Base-by-base conservation (phyloP, 345 rosid genomes). In the Erucastrum elatum region DNA sequence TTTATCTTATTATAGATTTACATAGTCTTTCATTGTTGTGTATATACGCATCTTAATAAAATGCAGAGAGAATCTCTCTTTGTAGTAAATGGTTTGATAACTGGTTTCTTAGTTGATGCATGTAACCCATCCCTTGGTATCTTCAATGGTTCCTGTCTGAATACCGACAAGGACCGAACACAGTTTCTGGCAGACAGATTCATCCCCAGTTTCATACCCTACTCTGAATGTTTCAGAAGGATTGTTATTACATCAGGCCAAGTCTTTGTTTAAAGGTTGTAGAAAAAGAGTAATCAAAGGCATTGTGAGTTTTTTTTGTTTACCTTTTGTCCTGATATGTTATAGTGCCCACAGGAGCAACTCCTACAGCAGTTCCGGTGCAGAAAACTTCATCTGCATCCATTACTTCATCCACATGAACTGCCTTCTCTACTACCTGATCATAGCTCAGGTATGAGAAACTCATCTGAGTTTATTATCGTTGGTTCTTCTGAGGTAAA, bases 111-210 rank as follows among this genome's bases (percentile, higher is more conserved):
- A 84, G 30, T 80, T 35, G 29, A 93, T 77, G 84, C 84, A 79
- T 16, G 84, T 44, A 30, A 79, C 82, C 98, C 98, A 94, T 49
- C 94, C 92, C 51, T 88, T 87, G 41, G 80, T 87, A 58, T 94
- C 98, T 74, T 88, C 90, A n/a, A 85, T 71, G 3, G 60, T 26
- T 34, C 98, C 98, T 34, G 77, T 88, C 75, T 90, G 92, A 13
- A 94, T 86, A 34, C 92, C 92, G 5, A 87, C 91, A 8, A 94
- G 94, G 62, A 77, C 83, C 0, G 87, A 71, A 71, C 86, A 84
- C 60, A 94, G 72, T 81, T 90, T 83, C 81, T 75, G 55, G 63
- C 87, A 68, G 60, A 88, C 86, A 6, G 87, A 81, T 34, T 80
- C 76, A 39, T 78, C 76, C 64, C 84, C 84, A 4, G 83, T 78